Evolutionary conservation across 768 basidiomycete genomes (phyloP), one percentile per base, ranked within the genome.

Genomic region (Suillus luteus): DNA sequence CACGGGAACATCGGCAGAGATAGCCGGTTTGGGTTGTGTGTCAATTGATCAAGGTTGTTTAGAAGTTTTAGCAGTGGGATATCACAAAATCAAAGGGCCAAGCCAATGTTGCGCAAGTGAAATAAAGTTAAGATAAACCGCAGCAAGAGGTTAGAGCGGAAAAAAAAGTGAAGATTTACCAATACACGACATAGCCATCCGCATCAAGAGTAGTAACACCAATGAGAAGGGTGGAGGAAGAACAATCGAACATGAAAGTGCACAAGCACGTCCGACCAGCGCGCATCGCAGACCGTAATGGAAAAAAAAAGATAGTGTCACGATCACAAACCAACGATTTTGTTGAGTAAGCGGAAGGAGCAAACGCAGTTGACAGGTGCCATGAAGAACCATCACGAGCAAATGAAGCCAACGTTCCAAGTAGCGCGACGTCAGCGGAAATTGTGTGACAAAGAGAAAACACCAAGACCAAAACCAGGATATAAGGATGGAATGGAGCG

Each of bases 401-500:
- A n/a, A 46, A 31, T 52, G 31, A 33, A 52, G 11, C 31, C 27
- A 52, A 52, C 15, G 10, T 51, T 14, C 44, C 19, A 37, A 10
- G 14, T 37, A 7, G 11, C 24, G 17, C 57, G 57, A 58, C 10
- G 17, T 58, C 40, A 58, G 24, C 57, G 38, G 57, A 58, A 41
- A 58, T 58, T 58, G 57, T 41, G 57, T 58, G 57, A 58, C 5
- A 38, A 27, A 27, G 15, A 15, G 19, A 27, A 12, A 40, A 11
- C 15, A 40, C 38, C 55, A 40, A 5, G 10, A 27, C 24, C 38
- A 58, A 8, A 27, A 40, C 9, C 24, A 41, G 6, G 17, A 58
- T 27, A 58, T 40, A 58, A 58, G 57, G 57, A n/a, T n/a, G n/a
- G n/a, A n/a, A 19, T 27, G 38, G 9, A 27, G 38, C 40, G 38